These are phyloP conservation scores for Flaveria sonorensis DNA, from an alignment of 129 eudicot species.

Conservation along the genomic window DNA sequence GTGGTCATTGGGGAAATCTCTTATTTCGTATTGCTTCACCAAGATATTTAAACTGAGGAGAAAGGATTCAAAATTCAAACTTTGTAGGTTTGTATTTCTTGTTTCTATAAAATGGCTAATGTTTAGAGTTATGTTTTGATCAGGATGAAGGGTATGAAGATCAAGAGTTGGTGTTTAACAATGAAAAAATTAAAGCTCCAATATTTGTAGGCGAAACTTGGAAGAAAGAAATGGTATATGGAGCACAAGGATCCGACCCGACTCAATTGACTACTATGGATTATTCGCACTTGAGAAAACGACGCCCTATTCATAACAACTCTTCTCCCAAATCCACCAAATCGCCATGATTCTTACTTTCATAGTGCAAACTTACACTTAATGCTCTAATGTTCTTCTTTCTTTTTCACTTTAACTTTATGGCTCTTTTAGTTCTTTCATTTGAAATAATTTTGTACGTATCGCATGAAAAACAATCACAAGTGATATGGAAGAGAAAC, in stretches of 20 bases:
- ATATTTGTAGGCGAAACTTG: slow-evolving; percentile 39
- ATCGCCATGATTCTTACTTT: slow-evolving; percentile 36
- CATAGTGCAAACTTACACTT: neutral
- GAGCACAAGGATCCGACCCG: slow-evolving; percentile 38
- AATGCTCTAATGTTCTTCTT: neutral
- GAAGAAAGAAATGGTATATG: slow-evolving; percentile 4
- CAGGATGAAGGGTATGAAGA: slow-evolving; percentile 41
- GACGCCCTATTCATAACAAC: slow-evolving; percentile 73
- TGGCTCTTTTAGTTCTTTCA: neutral
- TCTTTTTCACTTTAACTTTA: neutral
- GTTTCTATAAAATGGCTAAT: neutral
- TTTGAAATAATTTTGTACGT: too few species aligned
- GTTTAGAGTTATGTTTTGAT: slow-evolving; percentile 6
- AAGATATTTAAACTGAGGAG: slow-evolving; percentile 7
- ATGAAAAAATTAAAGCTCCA: slow-evolving; percentile 16
- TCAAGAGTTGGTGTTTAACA: slow-evolving; percentile 28
- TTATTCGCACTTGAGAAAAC: slow-evolving; percentile 55
- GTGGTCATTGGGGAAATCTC: too few species aligned
- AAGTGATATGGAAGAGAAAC: too few species aligned
- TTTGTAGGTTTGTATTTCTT: neutral
- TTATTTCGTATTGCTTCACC: neutral
- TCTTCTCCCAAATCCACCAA: slow-evolving; percentile 36
- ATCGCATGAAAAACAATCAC: too few species aligned
- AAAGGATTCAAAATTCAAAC: neutral
- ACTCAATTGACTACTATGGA: slow-evolving; percentile 54